A percentile compares a stretch with the other conserved stretches of the same genome.
These are phyloP conservation scores for Metschnikowia colocasiae DNA, from an alignment of 805 yeast species.

Conservation along the genomic window DNA sequence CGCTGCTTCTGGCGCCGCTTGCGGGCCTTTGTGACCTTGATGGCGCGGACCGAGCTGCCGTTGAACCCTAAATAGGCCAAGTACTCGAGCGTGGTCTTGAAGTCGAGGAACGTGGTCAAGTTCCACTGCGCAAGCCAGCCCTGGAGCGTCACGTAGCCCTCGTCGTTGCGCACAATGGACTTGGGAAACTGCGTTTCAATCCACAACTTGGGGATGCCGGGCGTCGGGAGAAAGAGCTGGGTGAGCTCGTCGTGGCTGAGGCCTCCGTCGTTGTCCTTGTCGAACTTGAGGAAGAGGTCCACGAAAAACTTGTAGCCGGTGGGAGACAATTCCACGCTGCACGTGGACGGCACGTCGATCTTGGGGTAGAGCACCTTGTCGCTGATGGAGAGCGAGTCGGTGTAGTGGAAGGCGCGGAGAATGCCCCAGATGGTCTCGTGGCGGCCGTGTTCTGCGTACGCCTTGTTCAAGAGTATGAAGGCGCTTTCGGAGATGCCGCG, in stretches of 20 bases:
- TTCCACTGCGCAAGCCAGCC: conserved; percentile 99
- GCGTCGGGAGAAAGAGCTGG: conserved; percentile 79
- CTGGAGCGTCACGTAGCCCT: conserved; percentile 85
- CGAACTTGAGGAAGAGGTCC: conserved; percentile 82
- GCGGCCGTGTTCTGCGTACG: conserved; percentile 86
- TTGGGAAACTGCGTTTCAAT: conserved; percentile 77
- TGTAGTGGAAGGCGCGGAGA: conserved; percentile 80
- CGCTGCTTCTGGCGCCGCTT: conserved; percentile 67
- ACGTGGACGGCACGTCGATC: conserved; percentile 64
- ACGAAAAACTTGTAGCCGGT: conserved; percentile 89
- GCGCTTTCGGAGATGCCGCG: conserved; percentile 69
- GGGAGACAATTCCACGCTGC: conserved; percentile 90
- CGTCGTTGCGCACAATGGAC: conserved; percentile 85
- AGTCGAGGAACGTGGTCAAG: conserved; percentile 86
- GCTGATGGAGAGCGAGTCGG: conserved; percentile 82
- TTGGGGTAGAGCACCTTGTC: conserved; percentile 78
- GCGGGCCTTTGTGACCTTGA: conserved; percentile 80
- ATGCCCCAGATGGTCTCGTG: conserved; percentile 99
- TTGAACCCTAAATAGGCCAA: conserved; percentile 89
- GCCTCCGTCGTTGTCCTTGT: conserved; percentile 96
- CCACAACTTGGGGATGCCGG: conserved; percentile 91
- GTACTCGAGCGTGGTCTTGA: conserved; percentile 80
- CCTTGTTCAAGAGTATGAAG: conserved; percentile 69
- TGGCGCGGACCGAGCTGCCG: conserved; percentile 37
- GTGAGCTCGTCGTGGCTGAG: conserved; percentile 68